Conservation (phyloP, 306 rosid species). For the Lupinus albus region DNA sequence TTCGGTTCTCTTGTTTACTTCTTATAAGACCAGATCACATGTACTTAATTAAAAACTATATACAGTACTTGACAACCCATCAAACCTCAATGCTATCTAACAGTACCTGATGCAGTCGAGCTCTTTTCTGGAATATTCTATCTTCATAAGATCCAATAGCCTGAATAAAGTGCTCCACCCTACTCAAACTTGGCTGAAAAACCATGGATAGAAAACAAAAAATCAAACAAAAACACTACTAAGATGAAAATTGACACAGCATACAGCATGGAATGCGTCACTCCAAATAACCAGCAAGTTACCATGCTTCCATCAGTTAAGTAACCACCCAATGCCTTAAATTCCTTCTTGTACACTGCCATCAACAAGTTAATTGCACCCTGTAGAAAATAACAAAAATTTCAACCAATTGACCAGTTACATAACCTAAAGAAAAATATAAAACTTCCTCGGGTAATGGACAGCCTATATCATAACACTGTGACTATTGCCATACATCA, state of each 20-base stretch:
- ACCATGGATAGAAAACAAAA: background rate
- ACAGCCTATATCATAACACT: conserved; percentile 9
- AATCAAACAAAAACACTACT: conserved; percentile 16
- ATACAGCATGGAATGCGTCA: conserved; percentile 11
- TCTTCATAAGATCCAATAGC: conserved; percentile 93
- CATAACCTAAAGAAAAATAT: conserved; percentile 3
- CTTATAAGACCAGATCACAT: background rate
- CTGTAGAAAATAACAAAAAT: conserved; percentile 49
- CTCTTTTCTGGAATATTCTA: conserved; percentile 88
- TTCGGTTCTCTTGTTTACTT: background rate
- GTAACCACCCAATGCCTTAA: conserved; percentile 76
- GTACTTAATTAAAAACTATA: background rate
- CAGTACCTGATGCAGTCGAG: conserved; percentile 82
- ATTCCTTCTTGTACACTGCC: conserved; percentile 91
- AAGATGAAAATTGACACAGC: conserved; percentile 10
- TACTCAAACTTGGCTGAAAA: conserved; percentile 71
- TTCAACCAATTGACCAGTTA: conserved; percentile 21
- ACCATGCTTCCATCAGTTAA: conserved; percentile 90
- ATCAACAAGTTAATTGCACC: conserved; percentile 93
- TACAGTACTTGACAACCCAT: conserved; percentile 8
- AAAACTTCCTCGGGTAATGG: conserved; percentile 5
- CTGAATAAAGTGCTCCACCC: conserved; percentile 90
- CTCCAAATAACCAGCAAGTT: conserved; percentile 18
- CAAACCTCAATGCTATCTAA: conserved; percentile 19
- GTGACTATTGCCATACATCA: conserved; percentile 3